Conservation (phyloP, 768 basidiomycete species). For the Termitomyces sp. region DNA sequence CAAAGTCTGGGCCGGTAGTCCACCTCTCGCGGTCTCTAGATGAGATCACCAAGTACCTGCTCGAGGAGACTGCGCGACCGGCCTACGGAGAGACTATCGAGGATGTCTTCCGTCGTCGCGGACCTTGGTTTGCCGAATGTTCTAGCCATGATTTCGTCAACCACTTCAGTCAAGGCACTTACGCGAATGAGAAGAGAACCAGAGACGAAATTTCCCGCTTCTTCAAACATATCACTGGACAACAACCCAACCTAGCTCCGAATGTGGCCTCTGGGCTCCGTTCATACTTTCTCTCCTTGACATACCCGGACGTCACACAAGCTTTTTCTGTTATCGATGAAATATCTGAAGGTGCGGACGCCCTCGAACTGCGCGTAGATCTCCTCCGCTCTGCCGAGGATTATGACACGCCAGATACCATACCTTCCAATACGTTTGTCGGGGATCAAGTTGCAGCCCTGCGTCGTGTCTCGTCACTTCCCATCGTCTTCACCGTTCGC, state of each 20-base stretch:
- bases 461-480: slow-evolving; percentile 71
- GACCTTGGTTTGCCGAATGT: slow-evolving; percentile 84
- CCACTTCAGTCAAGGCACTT: slow-evolving; percentile 36
- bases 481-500: slow-evolving; percentile 89
- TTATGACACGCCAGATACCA: slow-evolving; percentile 39
- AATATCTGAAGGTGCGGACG: slow-evolving; percentile 80
- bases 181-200: slow-evolving; percentile 26
- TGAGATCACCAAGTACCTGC: slow-evolving; percentile 79
- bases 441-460: slow-evolving; percentile 75
- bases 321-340: slow-evolving; percentile 66
- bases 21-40: slow-evolving; percentile 77
- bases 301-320: slow-evolving; percentile 81
- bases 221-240: slow-evolving; percentile 83
- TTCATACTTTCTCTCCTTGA: slow-evolving; percentile 92
- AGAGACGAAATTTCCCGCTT: slow-evolving; percentile 71
- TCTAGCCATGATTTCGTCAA: slow-evolving; percentile 83
- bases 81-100: slow-evolving; percentile 83
- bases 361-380: slow-evolving; percentile 92
- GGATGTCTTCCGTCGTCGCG: slow-evolving; percentile 80
- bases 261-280: slow-evolving; percentile 50
- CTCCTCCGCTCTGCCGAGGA: slow-evolving; percentile 57
- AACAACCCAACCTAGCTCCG: slow-evolving; percentile 55
- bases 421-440: slow-evolving; percentile 71
- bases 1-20: slow-evolving; percentile 66
- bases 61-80: slow-evolving; percentile 71